Evolutionary conservation across 768 basidiomycete species (phyloP).

Genomic region (Leucosporidium scottii): DNA sequence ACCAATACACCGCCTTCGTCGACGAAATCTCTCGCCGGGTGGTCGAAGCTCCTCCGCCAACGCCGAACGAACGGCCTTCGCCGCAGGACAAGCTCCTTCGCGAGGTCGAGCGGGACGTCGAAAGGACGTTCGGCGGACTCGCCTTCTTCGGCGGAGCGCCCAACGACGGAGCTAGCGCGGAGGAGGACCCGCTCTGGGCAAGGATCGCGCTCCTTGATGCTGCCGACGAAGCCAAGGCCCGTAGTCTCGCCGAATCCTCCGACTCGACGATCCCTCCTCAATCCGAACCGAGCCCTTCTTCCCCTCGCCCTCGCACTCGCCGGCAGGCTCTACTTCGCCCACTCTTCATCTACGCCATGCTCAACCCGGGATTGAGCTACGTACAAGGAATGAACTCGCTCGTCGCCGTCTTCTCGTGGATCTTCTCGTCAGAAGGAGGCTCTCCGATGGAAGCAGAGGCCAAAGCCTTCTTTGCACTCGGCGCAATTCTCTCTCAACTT

Average conservation of each 20-base stretch:
- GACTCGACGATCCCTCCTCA: not conserved
- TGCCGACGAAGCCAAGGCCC: not conserved
- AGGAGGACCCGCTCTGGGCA: slow-evolving; percentile 13
- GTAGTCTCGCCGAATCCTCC: not conserved
- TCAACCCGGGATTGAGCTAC: slow-evolving; percentile 30
- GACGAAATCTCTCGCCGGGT: slow-evolving; percentile 13
- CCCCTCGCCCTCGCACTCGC: not conserved
- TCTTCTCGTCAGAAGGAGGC: slow-evolving; percentile 6
- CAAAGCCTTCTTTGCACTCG: slow-evolving; percentile 27
- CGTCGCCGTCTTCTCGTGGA: slow-evolving; percentile 19
- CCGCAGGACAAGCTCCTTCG: slow-evolving; percentile 14
- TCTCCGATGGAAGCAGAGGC: slow-evolving; percentile 1
- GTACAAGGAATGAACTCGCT: slow-evolving; percentile 32
- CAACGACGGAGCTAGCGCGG: not conserved
- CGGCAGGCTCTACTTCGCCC: slow-evolving; percentile 25
- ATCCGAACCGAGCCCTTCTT: not conserved
- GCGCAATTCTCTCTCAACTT: slow-evolving; percentile 23
- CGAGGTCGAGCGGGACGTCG: slow-evolving; percentile 31
- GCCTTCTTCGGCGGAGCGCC: slow-evolving; percentile 15
- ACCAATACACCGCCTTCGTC: slow-evolving; percentile 22
- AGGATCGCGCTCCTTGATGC: slow-evolving; percentile 12
- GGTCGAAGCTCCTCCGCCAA: not conserved
- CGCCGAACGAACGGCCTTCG: not conserved
- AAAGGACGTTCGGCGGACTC: slow-evolving; percentile 20
- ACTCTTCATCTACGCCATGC: slow-evolving; percentile 27